phyloP scores from a whole-genome alignment of 176 grass and related monocot genomes.

The Neostapfia colusana region DNA sequence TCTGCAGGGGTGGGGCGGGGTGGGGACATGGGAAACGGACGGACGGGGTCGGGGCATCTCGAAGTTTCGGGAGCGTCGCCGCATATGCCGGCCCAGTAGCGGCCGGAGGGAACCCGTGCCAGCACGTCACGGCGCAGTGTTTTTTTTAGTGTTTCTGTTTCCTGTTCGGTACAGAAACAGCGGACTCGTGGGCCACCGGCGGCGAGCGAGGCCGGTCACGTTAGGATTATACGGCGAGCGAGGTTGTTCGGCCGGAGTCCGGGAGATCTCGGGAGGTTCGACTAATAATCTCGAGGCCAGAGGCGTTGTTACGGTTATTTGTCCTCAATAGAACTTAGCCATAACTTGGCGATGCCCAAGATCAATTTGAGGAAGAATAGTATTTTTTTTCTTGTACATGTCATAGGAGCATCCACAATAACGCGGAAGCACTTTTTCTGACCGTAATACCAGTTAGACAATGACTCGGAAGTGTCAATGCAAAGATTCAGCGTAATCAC shows the following conservation, averaged over 20 bases:
- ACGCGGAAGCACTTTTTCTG: no score
- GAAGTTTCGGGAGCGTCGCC: conserved; percentile 35
- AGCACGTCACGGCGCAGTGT: neutral
- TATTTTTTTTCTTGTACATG: no score
- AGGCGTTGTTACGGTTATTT: neutral
- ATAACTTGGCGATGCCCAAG: no score
- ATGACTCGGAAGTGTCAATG: no score
- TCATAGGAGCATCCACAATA: no score
- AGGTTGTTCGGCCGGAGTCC: neutral
- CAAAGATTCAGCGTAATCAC: no score
- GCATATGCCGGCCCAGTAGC: neutral
- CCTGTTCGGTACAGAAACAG: neutral
- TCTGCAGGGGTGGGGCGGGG: neutral
- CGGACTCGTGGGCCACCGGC: neutral
- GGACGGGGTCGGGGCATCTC: neutral
- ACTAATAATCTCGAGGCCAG: neutral
- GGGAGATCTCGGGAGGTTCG: neutral
- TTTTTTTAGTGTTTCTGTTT: neutral
- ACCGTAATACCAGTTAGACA: no score
- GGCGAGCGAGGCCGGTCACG: neutral
- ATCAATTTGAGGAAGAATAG: no score
- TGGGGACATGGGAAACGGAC: neutral
- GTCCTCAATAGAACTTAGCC: no score
- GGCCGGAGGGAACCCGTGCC: neutral
- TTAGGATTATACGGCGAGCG: neutral